Evolutionary conservation across 1,284 basidiomycete species (phyloP).

Genomic region (Meira miltonrushii): DNA sequence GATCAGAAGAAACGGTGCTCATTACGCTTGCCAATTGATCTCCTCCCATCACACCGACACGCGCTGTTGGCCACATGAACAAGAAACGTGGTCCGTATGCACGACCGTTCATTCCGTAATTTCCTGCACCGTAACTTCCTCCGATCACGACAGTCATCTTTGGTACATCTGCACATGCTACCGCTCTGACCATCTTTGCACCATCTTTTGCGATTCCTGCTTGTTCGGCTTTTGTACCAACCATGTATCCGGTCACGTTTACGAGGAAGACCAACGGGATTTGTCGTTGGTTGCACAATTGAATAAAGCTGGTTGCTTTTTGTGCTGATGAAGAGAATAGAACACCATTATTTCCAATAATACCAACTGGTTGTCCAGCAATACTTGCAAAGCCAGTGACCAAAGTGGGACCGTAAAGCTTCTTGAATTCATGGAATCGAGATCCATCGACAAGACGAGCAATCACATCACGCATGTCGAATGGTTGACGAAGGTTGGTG

Average conservation of each 20-base stretch:
- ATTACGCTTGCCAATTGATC: slow-evolving; percentile 87
- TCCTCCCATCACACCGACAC: slow-evolving; percentile 93
- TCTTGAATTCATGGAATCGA: slow-evolving; percentile 89
- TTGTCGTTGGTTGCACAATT: slow-evolving; percentile 82
- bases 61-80: slow-evolving; percentile 98
- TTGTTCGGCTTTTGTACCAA: slow-evolving; percentile 84
- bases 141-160: slow-evolving; percentile 85
- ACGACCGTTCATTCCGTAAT: slow-evolving; percentile 59
- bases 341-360: slow-evolving; percentile 89
- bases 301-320: slow-evolving; percentile 90
- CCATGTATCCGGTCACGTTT: slow-evolving; percentile 87
- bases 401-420: slow-evolving; percentile 82
- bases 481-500: slow-evolving; percentile 75
- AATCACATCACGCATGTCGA: slow-evolving; percentile 90
- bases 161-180: slow-evolving; percentile 87
- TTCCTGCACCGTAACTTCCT: slow-evolving; percentile 88
- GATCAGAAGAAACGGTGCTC: slow-evolving; percentile 66
- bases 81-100: slow-evolving; percentile 88
- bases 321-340: slow-evolving; percentile 86
- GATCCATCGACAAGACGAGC: slow-evolving; percentile 85
- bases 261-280: slow-evolving; percentile 89
- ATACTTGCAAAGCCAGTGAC: slow-evolving; percentile 66
- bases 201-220: slow-evolving; percentile 97
- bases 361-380: slow-evolving; percentile 52
- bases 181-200: slow-evolving; percentile 94